phyloP scores from a whole-genome alignment of 805 yeast species.

The Cyberlindnera maclurae region DNA sequence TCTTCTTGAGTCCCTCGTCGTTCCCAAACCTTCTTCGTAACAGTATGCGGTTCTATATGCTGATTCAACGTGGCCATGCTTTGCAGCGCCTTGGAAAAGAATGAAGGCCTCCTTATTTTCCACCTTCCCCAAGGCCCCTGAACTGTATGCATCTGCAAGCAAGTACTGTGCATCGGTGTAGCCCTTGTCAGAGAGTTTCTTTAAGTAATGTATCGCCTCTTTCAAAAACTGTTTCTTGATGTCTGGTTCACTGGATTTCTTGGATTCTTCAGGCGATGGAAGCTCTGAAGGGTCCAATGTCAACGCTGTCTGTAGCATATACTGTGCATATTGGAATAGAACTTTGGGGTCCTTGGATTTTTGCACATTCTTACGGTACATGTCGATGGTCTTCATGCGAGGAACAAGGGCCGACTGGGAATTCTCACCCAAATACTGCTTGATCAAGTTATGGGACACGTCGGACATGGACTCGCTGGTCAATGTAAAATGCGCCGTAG shows the following conservation, averaged over 20 bases:
- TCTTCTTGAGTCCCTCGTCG: slow-evolving; percentile 79
- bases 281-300: slow-evolving; percentile 34
- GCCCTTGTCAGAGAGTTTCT: slow-evolving; percentile 69
- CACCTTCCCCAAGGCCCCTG: slow-evolving; percentile 76
- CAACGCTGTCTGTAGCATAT: slow-evolving; percentile 79
- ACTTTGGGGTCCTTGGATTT: slow-evolving; percentile 79
- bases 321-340: slow-evolving; percentile 87
- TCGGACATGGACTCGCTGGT: slow-evolving; percentile 40
- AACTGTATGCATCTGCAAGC: slow-evolving; percentile 81
- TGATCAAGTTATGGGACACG: slow-evolving; percentile 44
- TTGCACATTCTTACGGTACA: slow-evolving; percentile 80
- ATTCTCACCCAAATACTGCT: slow-evolving; percentile 46
- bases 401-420: slow-evolving; percentile 49
- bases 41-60: slow-evolving; percentile 89
- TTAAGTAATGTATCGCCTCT: slow-evolving; percentile 69
- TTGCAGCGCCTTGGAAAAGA: slow-evolving; percentile 84
- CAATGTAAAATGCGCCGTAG: slow-evolving; percentile 28
- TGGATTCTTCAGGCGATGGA: not conserved
- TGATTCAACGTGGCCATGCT: slow-evolving; percentile 86
- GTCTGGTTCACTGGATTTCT: slow-evolving; percentile 27
- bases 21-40: slow-evolving; percentile 91
- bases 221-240: slow-evolving; percentile 55
- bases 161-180: slow-evolving; percentile 87
- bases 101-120: slow-evolving; percentile 71
- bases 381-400: slow-evolving; percentile 74